A percentile compares a stretch with the other conserved stretches of the same genome.
Evolutionary conservation across 169 alveolate species (phyloP).

Genomic region (Plasmodium falciparum): DNA sequence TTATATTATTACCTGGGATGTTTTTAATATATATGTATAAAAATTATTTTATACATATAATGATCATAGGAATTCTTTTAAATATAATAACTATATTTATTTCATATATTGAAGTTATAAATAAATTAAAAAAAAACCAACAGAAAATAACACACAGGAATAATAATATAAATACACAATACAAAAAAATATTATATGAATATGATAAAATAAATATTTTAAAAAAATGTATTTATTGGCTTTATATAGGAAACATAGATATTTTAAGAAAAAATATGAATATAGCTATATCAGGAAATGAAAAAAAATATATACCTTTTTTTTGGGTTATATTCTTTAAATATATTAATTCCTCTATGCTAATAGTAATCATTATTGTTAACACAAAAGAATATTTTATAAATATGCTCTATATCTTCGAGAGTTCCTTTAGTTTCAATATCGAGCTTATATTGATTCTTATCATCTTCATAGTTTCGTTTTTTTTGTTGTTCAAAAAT

Average conservation of each 20-base stretch:
- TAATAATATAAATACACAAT: neutral
- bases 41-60: conserved; percentile 1
- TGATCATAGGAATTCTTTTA: conserved; percentile 20
- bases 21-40: conserved; percentile 11
- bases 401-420: conserved; percentile 24
- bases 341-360: conserved; percentile 58
- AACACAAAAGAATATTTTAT: conserved; percentile 51
- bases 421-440: conserved; percentile 31
- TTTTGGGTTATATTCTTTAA: conserved; percentile 62
- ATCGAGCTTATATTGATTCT: conserved; percentile 27
- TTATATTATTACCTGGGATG: conserved; percentile 27
- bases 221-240: conserved; percentile 70
- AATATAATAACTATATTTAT: conserved; percentile 17
- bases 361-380: conserved; percentile 27
- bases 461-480: conserved; percentile 29
- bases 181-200: neutral
- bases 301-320: conserved; percentile 53
- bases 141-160: neutral
- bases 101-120: conserved; percentile 30
- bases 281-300: conserved; percentile 68
- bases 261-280: conserved; percentile 56
- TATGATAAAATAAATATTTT: conserved; percentile 17
- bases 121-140: conserved; percentile 9
- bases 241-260: conserved; percentile 59
- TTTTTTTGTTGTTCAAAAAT: conserved; percentile 5